Evolutionary conservation across 1,284 basidiomycete genomes (phyloP).

Genomic region (Sporisorium reilianum): DNA sequence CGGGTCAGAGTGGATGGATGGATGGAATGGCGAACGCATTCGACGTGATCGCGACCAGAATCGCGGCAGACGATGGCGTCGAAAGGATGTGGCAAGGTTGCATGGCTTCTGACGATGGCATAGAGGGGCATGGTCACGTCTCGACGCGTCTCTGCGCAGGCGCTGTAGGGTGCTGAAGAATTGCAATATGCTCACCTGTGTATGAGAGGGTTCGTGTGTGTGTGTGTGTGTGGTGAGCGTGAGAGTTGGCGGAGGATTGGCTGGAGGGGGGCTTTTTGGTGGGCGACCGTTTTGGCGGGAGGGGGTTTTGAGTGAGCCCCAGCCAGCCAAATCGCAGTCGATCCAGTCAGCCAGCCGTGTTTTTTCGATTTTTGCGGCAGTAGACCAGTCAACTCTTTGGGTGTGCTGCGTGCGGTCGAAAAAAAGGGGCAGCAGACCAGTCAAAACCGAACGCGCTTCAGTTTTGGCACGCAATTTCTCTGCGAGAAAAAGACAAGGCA

Average conservation of each 20-base stretch:
- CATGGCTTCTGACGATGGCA: slow-evolving; percentile 16
- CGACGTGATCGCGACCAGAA: slow-evolving; percentile 40
- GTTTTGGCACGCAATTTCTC: slow-evolving; percentile 10
- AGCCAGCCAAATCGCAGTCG: slow-evolving; percentile 22
- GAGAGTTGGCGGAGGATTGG: slow-evolving; percentile 39
- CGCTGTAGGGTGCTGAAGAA: slow-evolving; percentile 17
- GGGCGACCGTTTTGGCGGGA: slow-evolving; percentile 30
- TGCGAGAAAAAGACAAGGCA: no score
- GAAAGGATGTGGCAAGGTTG: slow-evolving; percentile 20
- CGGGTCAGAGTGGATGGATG: slow-evolving; percentile 16
- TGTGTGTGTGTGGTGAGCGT: slow-evolving; percentile 41
- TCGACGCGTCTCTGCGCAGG: slow-evolving; percentile 33
- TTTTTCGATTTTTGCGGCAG: slow-evolving; percentile 13
- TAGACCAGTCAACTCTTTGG: slow-evolving; percentile 18
- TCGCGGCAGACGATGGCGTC: slow-evolving; percentile 28
- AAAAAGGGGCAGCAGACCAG: slow-evolving; percentile 27
- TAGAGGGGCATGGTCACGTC: slow-evolving; percentile 35
- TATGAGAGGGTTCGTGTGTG: slow-evolving; percentile 15
- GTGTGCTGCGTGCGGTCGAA: neutral
- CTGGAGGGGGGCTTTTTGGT: slow-evolving; percentile 38
- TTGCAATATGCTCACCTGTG: slow-evolving; percentile 48
- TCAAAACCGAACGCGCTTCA: slow-evolving; percentile 12
- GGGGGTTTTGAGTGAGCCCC: slow-evolving; percentile 42
- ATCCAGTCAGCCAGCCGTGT: neutral
- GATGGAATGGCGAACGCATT: slow-evolving; percentile 8